phyloP scores from a whole-genome alignment of 345 rosid genomes.

The Camelina sativa region DNA sequence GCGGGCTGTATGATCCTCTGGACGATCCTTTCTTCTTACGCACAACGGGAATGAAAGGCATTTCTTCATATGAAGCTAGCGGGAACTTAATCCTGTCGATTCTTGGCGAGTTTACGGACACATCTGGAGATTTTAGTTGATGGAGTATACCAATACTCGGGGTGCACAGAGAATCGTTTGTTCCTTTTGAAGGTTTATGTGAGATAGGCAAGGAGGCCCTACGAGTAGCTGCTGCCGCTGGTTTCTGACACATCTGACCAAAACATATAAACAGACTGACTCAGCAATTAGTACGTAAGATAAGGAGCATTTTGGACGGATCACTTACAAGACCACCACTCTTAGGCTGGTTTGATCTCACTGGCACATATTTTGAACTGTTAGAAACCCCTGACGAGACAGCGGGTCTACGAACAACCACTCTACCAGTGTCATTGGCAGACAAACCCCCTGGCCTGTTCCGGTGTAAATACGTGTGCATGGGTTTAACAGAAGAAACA shows the following conservation, averaged over 20 bases:
- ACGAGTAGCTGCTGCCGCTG: constrained; percentile 54
- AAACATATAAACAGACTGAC: constrained; percentile 18
- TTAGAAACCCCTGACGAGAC: constrained; percentile 46
- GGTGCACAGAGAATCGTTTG: constrained; percentile 45
- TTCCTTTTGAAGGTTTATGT: constrained; percentile 43
- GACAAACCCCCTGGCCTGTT: constrained; percentile 57
- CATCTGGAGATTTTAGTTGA: constrained; percentile 78
- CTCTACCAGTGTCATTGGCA: constrained; percentile 56
- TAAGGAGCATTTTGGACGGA: constrained; percentile 5
- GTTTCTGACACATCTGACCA: constrained; percentile 36
- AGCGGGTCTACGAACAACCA: constrained; percentile 54
- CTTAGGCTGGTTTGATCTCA: constrained; percentile 51
- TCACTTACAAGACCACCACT: constrained; percentile 60
- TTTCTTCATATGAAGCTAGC: constrained; percentile 84
- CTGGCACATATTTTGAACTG: constrained; percentile 48
- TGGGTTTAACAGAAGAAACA: constrained; percentile 57
- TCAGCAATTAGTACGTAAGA: constrained; percentile 24
- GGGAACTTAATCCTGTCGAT: constrained; percentile 96
- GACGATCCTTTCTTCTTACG: constrained; percentile 56
- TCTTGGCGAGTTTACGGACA: constrained; percentile 92
- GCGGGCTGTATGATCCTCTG: constrained; percentile 66
- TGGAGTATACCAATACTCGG: constrained; percentile 60
- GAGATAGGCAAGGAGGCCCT: constrained; percentile 80
- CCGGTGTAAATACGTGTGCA: constrained; percentile 41
- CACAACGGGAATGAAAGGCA: constrained; percentile 58